Base-by-base conservation (phyloP, 306 rosid species). In the Elaeagnus macrophylla region DNA sequence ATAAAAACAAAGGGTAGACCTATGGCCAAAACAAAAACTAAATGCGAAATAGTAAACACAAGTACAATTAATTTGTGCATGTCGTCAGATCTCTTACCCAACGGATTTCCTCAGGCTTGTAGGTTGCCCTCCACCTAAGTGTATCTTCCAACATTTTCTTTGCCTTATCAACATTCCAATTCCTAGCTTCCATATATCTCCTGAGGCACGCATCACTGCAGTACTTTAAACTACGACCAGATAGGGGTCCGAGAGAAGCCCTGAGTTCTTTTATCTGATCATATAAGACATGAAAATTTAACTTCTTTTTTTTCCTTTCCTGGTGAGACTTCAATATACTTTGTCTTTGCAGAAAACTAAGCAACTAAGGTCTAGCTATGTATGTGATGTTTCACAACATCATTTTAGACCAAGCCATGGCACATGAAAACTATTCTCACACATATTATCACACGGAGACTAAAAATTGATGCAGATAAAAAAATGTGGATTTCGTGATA, bases 81-180 rank as follows among this genome's bases (percentile, higher is more conserved):
- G 32, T 25, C 32, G 4, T 25, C 16, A 56, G 4, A 39, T 48
- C 13, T 45, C 35, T 56, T 69, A 91, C 97, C 97, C 97, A 91
- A 48, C 85, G 88, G 42, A 79, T 91, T 76, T 91, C 96, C 72
- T 91, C 95, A 1, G 97, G 95, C 75, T 78, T 86, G 51, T 72
- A 91, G 54, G 79, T 50, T 37, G 82, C 65, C 76, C 97, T 84
- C 97, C 97, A 91, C 67, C 69, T 76, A 42, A 91, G 81, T 12
- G 97, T 50, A 57, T 82, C 96, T 62, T 84, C 81, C 17, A 91
- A 19, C 95, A 86, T 80, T 73, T 87, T 91, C 93, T 77, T 86
- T 36, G 95, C 51, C 68, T 91, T 84, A 3, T 84, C 81, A 37
- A 84, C 62, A 61, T 82, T 80, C 95, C 97, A 90, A 69, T 69